phyloP scores from a whole-genome alignment of 1,284 basidiomycete species.

The Irpex sp. region DNA sequence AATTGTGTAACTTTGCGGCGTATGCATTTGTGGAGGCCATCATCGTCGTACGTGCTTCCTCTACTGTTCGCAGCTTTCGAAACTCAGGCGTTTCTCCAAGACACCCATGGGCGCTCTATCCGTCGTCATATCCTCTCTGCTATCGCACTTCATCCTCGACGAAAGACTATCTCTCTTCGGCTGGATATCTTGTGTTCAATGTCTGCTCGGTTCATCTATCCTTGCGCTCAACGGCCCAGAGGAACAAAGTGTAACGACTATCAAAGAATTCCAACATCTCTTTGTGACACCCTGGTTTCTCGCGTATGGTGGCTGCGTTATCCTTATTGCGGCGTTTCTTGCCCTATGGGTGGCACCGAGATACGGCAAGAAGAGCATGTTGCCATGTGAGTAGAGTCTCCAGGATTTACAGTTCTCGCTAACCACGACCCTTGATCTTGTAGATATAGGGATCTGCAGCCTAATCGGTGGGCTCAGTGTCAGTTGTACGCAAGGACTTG shows the following conservation, averaged over 20 bases:
- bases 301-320: slow-evolving; percentile 44
- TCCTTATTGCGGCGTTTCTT: slow-evolving; percentile 32
- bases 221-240: slow-evolving; percentile 63
- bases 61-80: slow-evolving; percentile 12
- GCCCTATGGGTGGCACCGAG: slow-evolving; percentile 47
- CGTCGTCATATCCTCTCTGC: slow-evolving; percentile 66
- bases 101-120: slow-evolving; percentile 67
- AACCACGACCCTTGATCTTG: background rate
- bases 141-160: slow-evolving; percentile 68
- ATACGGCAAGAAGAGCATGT: slow-evolving; percentile 64
- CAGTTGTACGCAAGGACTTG: slow-evolving; percentile 63
- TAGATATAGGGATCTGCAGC: slow-evolving; percentile 51
- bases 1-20: slow-evolving; percentile 31
- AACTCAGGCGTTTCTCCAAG: slow-evolving; percentile 17
- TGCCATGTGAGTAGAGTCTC: slow-evolving; percentile 34
- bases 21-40: slow-evolving; percentile 49
- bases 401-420: background rate
- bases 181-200: slow-evolving; percentile 60
- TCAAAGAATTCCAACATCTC: slow-evolving; percentile 54
- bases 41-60: slow-evolving; percentile 36
- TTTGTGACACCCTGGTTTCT: slow-evolving; percentile 65
- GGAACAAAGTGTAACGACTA: slow-evolving; percentile 55
- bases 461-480: slow-evolving; percentile 69
- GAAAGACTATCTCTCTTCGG: slow-evolving; percentile 60
- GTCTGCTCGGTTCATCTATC: slow-evolving; percentile 37